Base-by-base conservation (phyloP, 495 filamentous ascomycete species). In the Lepidopterella palustris region DNA sequence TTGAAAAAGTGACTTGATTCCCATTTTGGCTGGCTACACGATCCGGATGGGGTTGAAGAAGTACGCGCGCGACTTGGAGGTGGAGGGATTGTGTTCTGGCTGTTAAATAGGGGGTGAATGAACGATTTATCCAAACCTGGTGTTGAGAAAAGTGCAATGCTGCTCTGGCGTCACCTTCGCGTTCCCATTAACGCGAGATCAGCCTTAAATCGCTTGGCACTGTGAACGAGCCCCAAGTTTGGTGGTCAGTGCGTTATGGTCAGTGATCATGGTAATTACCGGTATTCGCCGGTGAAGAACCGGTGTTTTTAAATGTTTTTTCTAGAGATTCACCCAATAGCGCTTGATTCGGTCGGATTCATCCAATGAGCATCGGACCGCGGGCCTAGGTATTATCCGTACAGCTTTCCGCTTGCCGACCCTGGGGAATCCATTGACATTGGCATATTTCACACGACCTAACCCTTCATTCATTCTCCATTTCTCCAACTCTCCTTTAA, bases 1-100 rank as follows among this genome's bases (percentile, higher is more conserved):
- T 61, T 85, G 82, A 74, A 84, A 90, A 28, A 97, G 86, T 48
- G 82, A 76, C 76, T 95, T 97, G 67, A 97, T 97, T 78, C 92
- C 92, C 92, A 97, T 97, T 15, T 70, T 82, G 55, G 23, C 54
- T 8, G 6, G 27, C n/a, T 10, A 26, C 10, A 45, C n/a, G 54
- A 11, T 5, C 27, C 15, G 5, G n/a, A 45, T 47, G 13, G 15
- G 35, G 25, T 40, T 42, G 1, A 49, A 29, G 28, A 29, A 1
- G 51, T 13, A 20, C 24, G 20, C n/a, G n/a, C n/a, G n/a, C n/a
- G 57, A 3, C 3, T 53, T 42, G 10, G 49, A 27, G 32, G 15
- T 11, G n/a, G 13, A 23, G 9, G 21, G n/a, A n/a, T n/a, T n/a
- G n/a, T n/a, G n/a, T n/a, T n/a, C n/a, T n/a, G n/a, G n/a, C n/a